Base-by-base conservation (phyloP, 768 basidiomycete species). In the Boletus tomentosulus region DNA sequence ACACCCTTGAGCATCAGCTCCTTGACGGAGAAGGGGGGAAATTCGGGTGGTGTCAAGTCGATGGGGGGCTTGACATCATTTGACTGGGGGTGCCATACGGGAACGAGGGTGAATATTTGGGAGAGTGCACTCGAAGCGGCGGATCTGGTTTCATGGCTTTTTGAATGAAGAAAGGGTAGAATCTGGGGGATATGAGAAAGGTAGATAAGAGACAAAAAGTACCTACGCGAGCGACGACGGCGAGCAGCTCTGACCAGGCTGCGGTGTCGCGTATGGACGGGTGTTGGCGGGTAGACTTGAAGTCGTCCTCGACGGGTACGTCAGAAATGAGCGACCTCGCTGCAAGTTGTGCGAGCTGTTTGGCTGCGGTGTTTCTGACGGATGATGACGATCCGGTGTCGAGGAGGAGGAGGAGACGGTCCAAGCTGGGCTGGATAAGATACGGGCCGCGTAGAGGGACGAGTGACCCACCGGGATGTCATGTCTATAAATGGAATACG, bases 341-440 rank as follows among this genome's bases (percentile, higher is more conserved):
- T 0, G 93, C 93, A 49, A 99, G 78, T 58, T 95, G 91, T 0
- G 94, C 94, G 43, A 99, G 78, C 69, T 99, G 97, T 64, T 92
- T 94, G 5, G 95, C 95, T 0, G 97, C 96, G n/a, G 97, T 97
- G 57, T 85, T 85, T 66, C 95, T 83, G 60, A 99, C 87, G 47
- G 89, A 87, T 39, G 81, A 73, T 3, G 93, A 93, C 12, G 96
- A 95, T 43, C 97, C 97, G 35, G 93, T 94, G 70, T 98, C 95
- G 57, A 99, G 83, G 43, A 99, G 81, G 64, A 92, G 81, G 69
- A 99, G 86, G 76, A 99, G 88, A 72, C 97, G 87, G 81, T 98
- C 97, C 77, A 98, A 85, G 77, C 95, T 96, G 64, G 6, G 50
- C 50, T 0, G 7, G 22, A 39, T 39, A n/a, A 19, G 38, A 8